These are phyloP conservation scores for Gleditsia sinensis DNA, from an alignment of 306 rosid genomes.

Conservation along the genomic window DNA sequence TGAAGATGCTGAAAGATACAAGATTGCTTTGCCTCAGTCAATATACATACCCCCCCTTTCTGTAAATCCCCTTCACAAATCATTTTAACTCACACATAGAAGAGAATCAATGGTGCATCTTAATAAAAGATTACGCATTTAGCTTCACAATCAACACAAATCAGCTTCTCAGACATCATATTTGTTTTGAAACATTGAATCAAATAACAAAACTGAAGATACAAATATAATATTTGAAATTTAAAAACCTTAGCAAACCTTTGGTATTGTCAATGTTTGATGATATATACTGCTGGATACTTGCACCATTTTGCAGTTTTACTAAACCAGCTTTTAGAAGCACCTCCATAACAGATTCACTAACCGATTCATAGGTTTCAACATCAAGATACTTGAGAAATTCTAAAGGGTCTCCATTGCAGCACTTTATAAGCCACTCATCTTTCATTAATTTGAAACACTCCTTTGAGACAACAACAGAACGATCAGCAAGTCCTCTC, in stretches of 20 bases:
- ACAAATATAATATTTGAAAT: conserved; percentile 4
- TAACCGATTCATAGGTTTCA: conserved; percentile 91
- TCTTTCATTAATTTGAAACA: conserved; percentile 87
- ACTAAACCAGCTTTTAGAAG: conserved; percentile 69
- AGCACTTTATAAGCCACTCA: conserved; percentile 83
- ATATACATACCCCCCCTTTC: not conserved
- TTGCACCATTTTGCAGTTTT: conserved; percentile 54
- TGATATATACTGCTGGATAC: conserved; percentile 60
- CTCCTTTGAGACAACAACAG: conserved; percentile 73
- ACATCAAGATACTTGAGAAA: conserved; percentile 95
- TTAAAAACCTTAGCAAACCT: conserved; percentile 48
- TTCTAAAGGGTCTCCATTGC: conserved; percentile 66
- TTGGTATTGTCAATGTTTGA: conserved; percentile 40
- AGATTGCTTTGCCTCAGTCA: not conserved
- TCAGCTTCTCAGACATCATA: conserved; percentile 3
- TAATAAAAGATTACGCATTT: not conserved
- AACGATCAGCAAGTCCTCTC: conserved; percentile 95
- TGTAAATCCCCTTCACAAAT: not conserved
- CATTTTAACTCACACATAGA: not conserved
- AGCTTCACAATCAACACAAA: conserved; percentile 7
- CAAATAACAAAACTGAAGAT: conserved; percentile 13
- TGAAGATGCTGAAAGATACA: not conserved
- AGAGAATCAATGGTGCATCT: not conserved
- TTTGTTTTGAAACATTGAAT: conserved; percentile 17
- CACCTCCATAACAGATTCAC: conserved; percentile 77